Evolutionary conservation across 495 filamentous ascomycete species (phyloP), one percentile per base, ranked within the genome.

Genomic region (Beverwykella pulmonaria): DNA sequence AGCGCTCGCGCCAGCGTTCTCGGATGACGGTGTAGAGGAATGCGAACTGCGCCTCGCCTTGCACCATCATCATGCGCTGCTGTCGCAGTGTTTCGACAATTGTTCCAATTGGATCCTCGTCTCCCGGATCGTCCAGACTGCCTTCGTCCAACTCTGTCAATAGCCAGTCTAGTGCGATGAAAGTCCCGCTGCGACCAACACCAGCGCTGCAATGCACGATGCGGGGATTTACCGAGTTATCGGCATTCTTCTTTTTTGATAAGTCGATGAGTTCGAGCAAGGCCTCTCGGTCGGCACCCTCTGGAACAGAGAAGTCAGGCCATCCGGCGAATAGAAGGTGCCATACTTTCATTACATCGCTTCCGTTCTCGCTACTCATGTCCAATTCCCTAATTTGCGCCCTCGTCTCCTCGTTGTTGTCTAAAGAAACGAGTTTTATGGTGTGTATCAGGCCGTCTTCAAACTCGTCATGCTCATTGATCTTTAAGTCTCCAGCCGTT

Each of bases 11-110:
- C 74, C 88, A 90, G 68, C 87, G 79, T 75, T 93, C 90, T 49
- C 85, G 83, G 60, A 97, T 71, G 0, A 96, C 91, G 70, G 91
- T 86, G 78, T 99, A 98, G 47, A 99, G 84, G 73, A 99, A 98
- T 19, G 83, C 75, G 72, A 91, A 92, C 77, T 99, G 95, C 68
- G 82, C 76, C 72, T 93, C 90, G 29, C 89, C 88, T 77, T 98
- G 94, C 3, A 99, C 95, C 95, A 98, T 99, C 75, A 88, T 90
- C 84, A 91, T 91, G 39, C 95, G 82, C 79, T 99, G 95, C 76
- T 93, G 84, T 27, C 95, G 84, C 71, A 99, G 82, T 70, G 80
- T 78, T 66, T 96, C 87, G 49, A 99, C 95, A 7, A 87, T 86
- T 17, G 89, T 83, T 67, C 88, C 91, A 15, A 91, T 82, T 0